Conservation (phyloP, 345 rosid species). For the Euphorbia tirucalli region DNA sequence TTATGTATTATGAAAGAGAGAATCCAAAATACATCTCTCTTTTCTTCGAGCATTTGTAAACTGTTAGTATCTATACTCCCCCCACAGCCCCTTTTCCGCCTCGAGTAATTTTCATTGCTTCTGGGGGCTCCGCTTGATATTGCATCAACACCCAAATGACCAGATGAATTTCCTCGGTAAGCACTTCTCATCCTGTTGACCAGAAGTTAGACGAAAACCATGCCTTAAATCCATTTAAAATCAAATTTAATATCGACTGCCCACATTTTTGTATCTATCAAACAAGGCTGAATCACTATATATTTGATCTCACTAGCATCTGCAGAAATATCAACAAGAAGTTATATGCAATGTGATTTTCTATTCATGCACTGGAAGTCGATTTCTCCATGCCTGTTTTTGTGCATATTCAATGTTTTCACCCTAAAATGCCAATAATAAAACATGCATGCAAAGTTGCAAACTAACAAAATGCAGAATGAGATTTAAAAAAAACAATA, state of each 20-base stretch:
- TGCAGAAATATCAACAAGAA: not conserved
- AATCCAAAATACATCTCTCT: conserved; percentile 77
- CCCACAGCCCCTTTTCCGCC: conserved; percentile 55
- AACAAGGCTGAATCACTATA: not conserved
- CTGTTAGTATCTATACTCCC: conserved; percentile 67
- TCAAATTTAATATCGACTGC: not conserved
- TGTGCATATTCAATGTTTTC: not conserved
- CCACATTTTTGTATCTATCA: not conserved
- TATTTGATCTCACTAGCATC: not conserved
- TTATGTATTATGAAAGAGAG: conserved; percentile 91
- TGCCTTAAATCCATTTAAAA: conserved; percentile 16
- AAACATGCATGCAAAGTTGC: not conserved
- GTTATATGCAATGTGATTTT: not conserved
- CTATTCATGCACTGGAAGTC: not conserved
- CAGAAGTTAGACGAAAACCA: conserved; percentile 24
- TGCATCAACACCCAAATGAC: conserved; percentile 40
- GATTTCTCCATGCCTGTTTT: not conserved
- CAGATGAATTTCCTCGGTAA: conserved; percentile 37
- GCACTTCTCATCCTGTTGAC: conserved; percentile 40
- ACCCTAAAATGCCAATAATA: not conserved
- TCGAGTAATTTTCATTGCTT: conserved; percentile 42
- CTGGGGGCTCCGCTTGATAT: conserved; percentile 43
- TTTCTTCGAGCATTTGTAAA: conserved; percentile 75
- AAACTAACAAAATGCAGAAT: not conserved
- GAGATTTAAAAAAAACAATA: not conserved